Base-by-base conservation (phyloP, 495 filamentous ascomycete genomes). In the Niebla homalea region DNA sequence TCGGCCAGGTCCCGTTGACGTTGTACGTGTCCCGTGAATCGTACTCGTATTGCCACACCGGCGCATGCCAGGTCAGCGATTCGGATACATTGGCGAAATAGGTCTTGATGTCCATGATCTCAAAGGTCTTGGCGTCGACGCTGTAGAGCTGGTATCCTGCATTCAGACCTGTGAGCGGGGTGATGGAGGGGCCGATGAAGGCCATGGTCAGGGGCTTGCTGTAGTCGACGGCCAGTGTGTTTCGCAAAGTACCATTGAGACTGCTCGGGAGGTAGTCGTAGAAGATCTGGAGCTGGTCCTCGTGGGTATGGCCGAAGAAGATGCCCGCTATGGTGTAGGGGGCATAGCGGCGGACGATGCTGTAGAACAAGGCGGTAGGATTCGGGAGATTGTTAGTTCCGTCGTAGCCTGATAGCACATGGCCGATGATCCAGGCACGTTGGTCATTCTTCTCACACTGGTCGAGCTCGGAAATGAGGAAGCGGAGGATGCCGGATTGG, bases 371-470 rank as follows among this genome's bases (percentile, higher is more conserved):
- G 23, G 65, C 60, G 2, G 62, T 60, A 1, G 65, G 65, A 37
- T 66, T 67, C 20, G 51, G 48, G 11, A 65, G 46, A 14, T 55
- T 47, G 26, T 65, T 63, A 18, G 14, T 49, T 20, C 63, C 65
- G 43, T 64, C 63, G 39, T 60, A 67, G 36, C 65, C 65, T 7
- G 57, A 60, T 7, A 62, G 54, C 10, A 68, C 65, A 39, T 68
- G 65, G 0, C 57, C 62, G 26, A 67, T 53, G 53, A 68, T 60
- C 65, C 65, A 68, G 35, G 64, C 63, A 23, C 63, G 63, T 51
- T 67, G 64, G 40, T 59, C 58, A 36, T 53, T 58, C 21, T 64
- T 58, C 50, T 68, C 65, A 15, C 63, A 63, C 14, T 54, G 49
- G 53, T 67, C 61, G 4, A 68, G 61, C 46, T 68, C 65, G 21